Evolutionary conservation across 805 yeast genomes (phyloP), one percentile per base, ranked within the genome.

Genomic region (Lipomyces oligophaga): DNA sequence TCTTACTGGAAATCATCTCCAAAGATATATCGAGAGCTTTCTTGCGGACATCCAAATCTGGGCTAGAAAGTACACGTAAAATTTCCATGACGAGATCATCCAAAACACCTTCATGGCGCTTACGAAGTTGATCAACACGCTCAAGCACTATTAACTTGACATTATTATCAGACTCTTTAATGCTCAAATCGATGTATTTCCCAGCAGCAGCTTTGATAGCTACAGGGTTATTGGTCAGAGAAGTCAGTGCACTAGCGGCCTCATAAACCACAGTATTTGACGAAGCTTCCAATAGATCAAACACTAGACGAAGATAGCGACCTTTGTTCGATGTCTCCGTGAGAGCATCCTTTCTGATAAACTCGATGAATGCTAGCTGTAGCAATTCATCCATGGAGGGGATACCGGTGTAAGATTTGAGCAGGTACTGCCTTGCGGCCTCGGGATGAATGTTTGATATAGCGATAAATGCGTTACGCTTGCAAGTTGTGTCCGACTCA

Each of bases 401-500:
- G 54, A 89, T 72, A 22, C 73, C 64, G 18, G 75, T 63, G 53
- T 81, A 70, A 62, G 81, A 79, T 34, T 81, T 81, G 67, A 85
- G 93, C 54, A 93, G 76, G 67, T 80, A 93, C 53, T 77, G 78
- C 60, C 87, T 77, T 20, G 97, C 95, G 32, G 83, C 79, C 45
- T 83, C 93, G 62, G 96, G 79, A 65, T 85, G 83, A 62, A 94
- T 72, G 58, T 79, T 82, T 33, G 94, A 78, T 52, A 93, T 72
- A 54, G 93, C 86, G 43, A 88, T 81, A 65, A 93, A 94, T 2
- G 97, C 97, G 66, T 93, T 93, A 67, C 98, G 80, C 65, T 85
- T 85, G 71, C 97, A 90, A 16, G 94, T 86, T 27, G 95, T 82
- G 65, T 93, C 98, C 49, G 84, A 79, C 69, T 93, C 99, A 26